Conservation (phyloP, 768 basidiomycete genomes). For the Pholiota microspora region DNA sequence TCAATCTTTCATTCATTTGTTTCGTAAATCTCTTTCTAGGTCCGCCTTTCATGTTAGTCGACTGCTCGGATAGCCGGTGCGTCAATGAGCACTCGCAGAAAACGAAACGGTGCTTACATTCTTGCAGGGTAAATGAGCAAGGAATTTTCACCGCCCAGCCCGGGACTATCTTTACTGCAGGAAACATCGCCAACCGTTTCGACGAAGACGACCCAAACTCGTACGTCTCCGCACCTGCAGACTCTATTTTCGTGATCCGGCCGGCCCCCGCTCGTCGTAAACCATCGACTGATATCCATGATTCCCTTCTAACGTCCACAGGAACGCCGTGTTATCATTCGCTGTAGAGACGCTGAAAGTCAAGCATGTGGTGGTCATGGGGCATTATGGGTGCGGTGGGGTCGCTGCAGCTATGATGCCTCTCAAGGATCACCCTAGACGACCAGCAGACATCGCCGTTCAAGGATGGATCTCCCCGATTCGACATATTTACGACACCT, state of each 20-base stretch:
- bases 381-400: conserved; percentile 31
- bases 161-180: conserved; percentile 31
- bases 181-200: conserved; percentile 31
- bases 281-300: neutral
- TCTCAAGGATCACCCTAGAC: neutral
- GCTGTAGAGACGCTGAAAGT: conserved; percentile 27
- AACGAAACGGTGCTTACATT: neutral
- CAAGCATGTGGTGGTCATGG: conserved; percentile 29
- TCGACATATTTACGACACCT: conserved; percentile 32
- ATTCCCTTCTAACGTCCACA: conserved; percentile 2
- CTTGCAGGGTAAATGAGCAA: conserved; percentile 27
- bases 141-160: conserved; percentile 28
- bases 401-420: conserved; percentile 27
- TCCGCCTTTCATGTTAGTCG: conserved; percentile 32
- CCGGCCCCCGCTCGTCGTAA: too few relatives aligned
- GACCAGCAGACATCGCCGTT: conserved; percentile 29
- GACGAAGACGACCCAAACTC: conserved; percentile 27
- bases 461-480: conserved; percentile 40
- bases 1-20: neutral
- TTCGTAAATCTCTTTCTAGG: conserved; percentile 11
- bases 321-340: conserved; percentile 28
- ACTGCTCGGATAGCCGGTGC: conserved; percentile 29
- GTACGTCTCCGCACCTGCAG: too few relatives aligned
- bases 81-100: neutral
- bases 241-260: neutral